These are phyloP conservation scores for Hibiscus trionum DNA, from an alignment of 345 rosid genomes.

Conservation along the genomic window DNA sequence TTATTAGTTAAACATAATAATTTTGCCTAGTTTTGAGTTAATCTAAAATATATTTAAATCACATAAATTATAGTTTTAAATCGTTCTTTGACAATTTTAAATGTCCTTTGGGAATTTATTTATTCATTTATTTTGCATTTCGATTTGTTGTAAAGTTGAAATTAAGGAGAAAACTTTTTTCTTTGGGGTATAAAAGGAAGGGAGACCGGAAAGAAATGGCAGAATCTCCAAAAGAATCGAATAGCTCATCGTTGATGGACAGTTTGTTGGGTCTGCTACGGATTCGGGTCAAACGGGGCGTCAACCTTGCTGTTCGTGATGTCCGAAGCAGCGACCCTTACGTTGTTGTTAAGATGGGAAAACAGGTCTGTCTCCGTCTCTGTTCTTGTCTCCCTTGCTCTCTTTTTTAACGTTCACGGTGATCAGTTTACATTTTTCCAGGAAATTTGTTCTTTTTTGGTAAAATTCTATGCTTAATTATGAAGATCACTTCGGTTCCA, in stretches of 20 bases:
- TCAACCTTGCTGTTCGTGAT: slow-evolving; percentile 92
- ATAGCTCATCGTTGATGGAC: slow-evolving; percentile 44
- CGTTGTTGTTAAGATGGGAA: slow-evolving; percentile 73
- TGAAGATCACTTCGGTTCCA: background rate
- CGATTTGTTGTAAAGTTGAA: background rate
- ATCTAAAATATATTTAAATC: too few relatives aligned
- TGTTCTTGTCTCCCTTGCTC: background rate
- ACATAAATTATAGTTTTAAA: too few relatives aligned
- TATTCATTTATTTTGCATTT: background rate
- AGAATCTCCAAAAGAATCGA: background rate
- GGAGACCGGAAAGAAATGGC: background rate
- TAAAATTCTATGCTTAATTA: background rate
- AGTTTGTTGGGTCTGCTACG: slow-evolving; percentile 65
- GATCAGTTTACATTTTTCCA: background rate
- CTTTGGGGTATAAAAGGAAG: background rate
- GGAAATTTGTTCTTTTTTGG: background rate
- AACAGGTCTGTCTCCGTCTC: slow-evolving; percentile 36
- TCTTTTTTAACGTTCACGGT: background rate
- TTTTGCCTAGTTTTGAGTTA: too few relatives aligned
- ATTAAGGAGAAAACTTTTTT: background rate
- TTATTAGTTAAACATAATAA: too few relatives aligned
- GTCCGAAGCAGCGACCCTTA: slow-evolving; percentile 90
- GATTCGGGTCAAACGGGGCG: slow-evolving; percentile 70
- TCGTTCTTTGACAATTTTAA: too few relatives aligned
- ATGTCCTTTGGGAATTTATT: background rate